phyloP scores from a whole-genome alignment of 768 basidiomycete species.

The Fomitopsis pulvina region DNA sequence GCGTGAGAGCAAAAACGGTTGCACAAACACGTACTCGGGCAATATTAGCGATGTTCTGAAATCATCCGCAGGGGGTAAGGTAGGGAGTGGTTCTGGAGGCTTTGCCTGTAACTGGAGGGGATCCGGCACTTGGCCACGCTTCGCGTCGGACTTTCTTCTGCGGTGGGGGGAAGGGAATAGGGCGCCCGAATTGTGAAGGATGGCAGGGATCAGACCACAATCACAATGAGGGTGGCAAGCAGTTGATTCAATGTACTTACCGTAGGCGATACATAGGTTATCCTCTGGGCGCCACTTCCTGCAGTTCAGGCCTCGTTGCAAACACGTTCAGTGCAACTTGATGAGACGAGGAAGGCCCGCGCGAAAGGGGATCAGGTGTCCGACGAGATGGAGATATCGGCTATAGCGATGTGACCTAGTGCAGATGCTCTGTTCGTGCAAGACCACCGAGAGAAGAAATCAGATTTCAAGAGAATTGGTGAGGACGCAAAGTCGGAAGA shows the following conservation, averaged over 20 bases:
- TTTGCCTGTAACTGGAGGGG: conserved; percentile 15
- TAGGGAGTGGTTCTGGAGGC: conserved; percentile 37
- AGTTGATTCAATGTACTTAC: conserved; percentile 38
- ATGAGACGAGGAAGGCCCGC: background rate
- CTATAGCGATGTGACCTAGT: background rate
- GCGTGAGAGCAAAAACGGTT: background rate
- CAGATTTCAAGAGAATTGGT: conserved; percentile 11
- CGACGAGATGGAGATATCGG: background rate
- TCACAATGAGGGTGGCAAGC: conserved; percentile 18
- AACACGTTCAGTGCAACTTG: conserved; percentile 52
- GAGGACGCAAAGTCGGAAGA: conserved; percentile 16
- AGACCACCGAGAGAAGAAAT: conserved; percentile 4
- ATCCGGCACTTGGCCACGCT: conserved; percentile 38
- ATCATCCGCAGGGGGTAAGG: conserved; percentile 62
- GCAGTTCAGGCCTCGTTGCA: conserved; percentile 44
- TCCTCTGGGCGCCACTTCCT: conserved; percentile 13
- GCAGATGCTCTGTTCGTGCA: background rate
- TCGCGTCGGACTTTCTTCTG: conserved; percentile 78
- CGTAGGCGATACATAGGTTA: conserved; percentile 72
- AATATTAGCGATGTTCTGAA: conserved; percentile 85
- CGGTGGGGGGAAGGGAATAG: background rate
- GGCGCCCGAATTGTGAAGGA: background rate
- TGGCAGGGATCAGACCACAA: background rate
- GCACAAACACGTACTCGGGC: conserved; percentile 57
- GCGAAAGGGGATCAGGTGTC: conserved; percentile 1